phyloP scores from a whole-genome alignment of 108 stramenopile genomes.

The Nitzschia putrida region DNA sequence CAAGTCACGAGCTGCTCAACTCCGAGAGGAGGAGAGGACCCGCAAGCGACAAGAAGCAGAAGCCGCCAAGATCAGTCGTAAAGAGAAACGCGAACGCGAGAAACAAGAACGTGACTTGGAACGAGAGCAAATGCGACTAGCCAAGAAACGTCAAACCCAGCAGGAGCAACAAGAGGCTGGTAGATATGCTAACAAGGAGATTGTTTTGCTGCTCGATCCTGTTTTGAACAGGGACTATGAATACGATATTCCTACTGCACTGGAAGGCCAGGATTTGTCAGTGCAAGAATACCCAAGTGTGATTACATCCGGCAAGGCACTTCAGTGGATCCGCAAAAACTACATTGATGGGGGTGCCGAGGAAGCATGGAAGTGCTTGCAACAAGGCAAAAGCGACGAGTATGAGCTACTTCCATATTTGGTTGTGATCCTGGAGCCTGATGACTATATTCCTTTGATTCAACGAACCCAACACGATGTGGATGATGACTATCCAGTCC shows the following conservation, averaged over 20 bases:
- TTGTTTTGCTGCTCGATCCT: slow-evolving; percentile 50
- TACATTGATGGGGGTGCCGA: slow-evolving; percentile 51
- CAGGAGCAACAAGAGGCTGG: slow-evolving; percentile 42
- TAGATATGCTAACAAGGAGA: slow-evolving; percentile 51
- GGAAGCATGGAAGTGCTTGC: slow-evolving; percentile 33
- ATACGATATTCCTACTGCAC: slow-evolving; percentile 9
- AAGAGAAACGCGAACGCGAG: slow-evolving; percentile 25
- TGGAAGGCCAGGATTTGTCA: slow-evolving; percentile 23
- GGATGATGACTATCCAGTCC: slow-evolving; percentile 57
- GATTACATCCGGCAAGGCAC: slow-evolving; percentile 7
- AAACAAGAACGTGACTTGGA: slow-evolving; percentile 28
- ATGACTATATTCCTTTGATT: slow-evolving; percentile 46
- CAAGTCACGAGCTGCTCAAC: not conserved
- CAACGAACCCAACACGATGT: slow-evolving; percentile 34
- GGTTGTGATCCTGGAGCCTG: slow-evolving; percentile 44
- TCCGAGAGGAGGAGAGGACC: not conserved
- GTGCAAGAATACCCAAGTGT: not conserved
- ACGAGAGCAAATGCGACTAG: slow-evolving; percentile 26
- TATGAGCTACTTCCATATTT: slow-evolving; percentile 38
- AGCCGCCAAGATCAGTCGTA: slow-evolving; percentile 21
- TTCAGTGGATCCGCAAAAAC: slow-evolving; percentile 60
- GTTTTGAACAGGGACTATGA: slow-evolving; percentile 14
- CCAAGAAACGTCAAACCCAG: slow-evolving; percentile 32
- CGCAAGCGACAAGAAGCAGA: slow-evolving; percentile 10
- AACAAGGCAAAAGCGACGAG: slow-evolving; percentile 18